Percentiles rank a stretch among this genome's conserved stretches.
phyloP scores from a whole-genome alignment of 257 asterid species.

The Striga asiatica region DNA sequence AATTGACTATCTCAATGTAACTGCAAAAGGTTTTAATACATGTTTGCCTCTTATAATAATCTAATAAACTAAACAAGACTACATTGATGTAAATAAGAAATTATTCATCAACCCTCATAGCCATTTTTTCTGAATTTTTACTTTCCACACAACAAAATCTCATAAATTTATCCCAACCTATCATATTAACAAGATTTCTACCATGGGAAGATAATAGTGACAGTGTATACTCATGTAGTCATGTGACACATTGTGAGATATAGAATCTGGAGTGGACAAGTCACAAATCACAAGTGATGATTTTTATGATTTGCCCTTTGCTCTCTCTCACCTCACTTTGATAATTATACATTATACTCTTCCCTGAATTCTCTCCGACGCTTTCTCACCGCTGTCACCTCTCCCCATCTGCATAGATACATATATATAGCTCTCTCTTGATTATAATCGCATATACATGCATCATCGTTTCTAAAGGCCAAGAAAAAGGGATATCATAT shows the following conservation, averaged over 20 bases:
- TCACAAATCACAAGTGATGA: constrained; percentile 17
- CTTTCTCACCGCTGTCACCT: constrained; percentile 20
- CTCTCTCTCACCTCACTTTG: constrained; percentile 17
- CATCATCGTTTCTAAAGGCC: background rate
- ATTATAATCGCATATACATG: background rate
- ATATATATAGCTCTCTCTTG: constrained; percentile 2
- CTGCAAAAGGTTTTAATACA: background rate
- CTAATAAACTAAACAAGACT: too few relatives aligned
- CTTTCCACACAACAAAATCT: background rate
- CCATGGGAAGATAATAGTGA: too few relatives aligned
- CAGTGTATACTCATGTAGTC: too few relatives aligned
- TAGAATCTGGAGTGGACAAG: constrained; percentile 5
- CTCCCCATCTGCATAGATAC: background rate
- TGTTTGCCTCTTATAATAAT: background rate
- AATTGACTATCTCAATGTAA: background rate
- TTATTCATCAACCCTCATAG: too few relatives aligned
- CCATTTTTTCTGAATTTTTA: background rate
- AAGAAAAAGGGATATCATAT: too few relatives aligned
- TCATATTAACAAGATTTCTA: too few relatives aligned
- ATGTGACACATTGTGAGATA: background rate
- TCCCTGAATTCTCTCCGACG: constrained; percentile 33
- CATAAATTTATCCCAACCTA: background rate
- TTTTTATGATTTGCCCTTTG: constrained; percentile 21
- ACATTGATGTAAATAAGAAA: too few relatives aligned
- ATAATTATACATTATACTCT: background rate